These are phyloP conservation scores for Gnetum montanum DNA, from an alignment of 75 land plant species.

Conservation along the genomic window DNA sequence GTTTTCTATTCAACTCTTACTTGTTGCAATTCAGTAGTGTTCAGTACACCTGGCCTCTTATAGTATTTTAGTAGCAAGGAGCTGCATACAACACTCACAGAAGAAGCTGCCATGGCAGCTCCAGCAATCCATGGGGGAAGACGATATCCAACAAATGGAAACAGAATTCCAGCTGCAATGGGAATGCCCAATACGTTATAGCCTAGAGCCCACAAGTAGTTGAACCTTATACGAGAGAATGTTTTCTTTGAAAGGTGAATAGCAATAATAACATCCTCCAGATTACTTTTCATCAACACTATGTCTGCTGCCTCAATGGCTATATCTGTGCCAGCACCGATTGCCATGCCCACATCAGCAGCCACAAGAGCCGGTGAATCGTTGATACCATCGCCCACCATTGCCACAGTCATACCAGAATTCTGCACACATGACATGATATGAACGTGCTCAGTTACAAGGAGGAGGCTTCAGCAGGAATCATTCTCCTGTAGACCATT, in stretches of 20 bases:
- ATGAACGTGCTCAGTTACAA: too few relatives aligned
- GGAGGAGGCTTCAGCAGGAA: too few relatives aligned
- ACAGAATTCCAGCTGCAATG: slow-evolving; percentile 87
- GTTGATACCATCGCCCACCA: slow-evolving; percentile 98
- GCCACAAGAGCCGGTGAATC: slow-evolving; percentile 94
- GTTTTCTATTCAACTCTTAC: not conserved
- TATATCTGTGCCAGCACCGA: slow-evolving; percentile 96
- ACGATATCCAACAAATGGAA: slow-evolving; percentile 63
- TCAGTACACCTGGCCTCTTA: slow-evolving; percentile 47
- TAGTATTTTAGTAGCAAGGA: slow-evolving; percentile 79
- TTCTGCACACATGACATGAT: too few relatives aligned
- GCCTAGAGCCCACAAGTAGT: slow-evolving; percentile 93
- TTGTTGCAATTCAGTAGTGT: slow-evolving; percentile 5
- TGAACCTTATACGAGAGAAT: slow-evolving; percentile 60
- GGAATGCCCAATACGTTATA: slow-evolving; percentile 88
- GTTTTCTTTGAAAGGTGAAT: slow-evolving; percentile 87
- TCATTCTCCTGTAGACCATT: too few relatives aligned
- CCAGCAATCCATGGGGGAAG: slow-evolving; percentile 97
- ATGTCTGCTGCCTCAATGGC: slow-evolving; percentile 97
- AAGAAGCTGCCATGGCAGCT: slow-evolving; percentile 98
- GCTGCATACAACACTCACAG: slow-evolving; percentile 89
- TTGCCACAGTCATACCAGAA: slow-evolving; percentile 66
- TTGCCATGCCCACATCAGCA: slow-evolving; percentile 98
- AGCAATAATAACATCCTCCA: slow-evolving; percentile 93
- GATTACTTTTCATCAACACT: slow-evolving; percentile 87